Conservation (phyloP, 1,284 basidiomycete genomes). For the Heterobasidion parviporum region DNA sequence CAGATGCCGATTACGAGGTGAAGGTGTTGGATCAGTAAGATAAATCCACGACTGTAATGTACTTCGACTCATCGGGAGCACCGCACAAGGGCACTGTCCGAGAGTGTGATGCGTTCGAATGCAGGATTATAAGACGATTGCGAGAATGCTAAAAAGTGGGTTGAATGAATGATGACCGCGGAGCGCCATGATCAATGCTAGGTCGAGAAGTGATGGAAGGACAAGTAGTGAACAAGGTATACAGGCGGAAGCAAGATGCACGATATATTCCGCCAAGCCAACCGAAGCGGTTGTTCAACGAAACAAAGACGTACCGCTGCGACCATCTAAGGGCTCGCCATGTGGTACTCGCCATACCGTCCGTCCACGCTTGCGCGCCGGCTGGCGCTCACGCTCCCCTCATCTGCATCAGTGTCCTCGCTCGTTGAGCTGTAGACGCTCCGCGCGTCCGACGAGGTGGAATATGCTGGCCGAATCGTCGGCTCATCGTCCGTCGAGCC, state of each 20-base stretch:
- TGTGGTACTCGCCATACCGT: background rate
- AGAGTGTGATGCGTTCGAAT: background rate
- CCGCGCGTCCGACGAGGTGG: conserved; percentile 9
- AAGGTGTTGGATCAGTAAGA: background rate
- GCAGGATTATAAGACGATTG: background rate
- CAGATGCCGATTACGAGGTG: background rate
- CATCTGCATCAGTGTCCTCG: background rate
- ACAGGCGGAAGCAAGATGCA: too few species aligned
- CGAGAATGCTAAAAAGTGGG: background rate
- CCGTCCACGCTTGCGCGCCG: background rate
- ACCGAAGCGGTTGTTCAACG: background rate
- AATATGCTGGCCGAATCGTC: conserved; percentile 42
- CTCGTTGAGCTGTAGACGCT: conserved; percentile 4
- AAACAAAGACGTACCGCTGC: background rate
- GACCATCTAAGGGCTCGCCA: background rate
- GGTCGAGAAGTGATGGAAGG: too few species aligned
- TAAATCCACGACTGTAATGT: background rate
- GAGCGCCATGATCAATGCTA: too few species aligned
- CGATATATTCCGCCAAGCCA: background rate
- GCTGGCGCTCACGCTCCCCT: background rate
- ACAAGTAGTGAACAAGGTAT: too few species aligned
- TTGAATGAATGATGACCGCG: too few species aligned
- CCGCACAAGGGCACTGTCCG: background rate
- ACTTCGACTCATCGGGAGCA: background rate
- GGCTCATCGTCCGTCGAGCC: conserved; percentile 69